These are phyloP conservation scores for Chrysosporium queenslandicum DNA, from an alignment of 2,329 filamentous ascomycete genomes.

Conservation along the genomic window DNA sequence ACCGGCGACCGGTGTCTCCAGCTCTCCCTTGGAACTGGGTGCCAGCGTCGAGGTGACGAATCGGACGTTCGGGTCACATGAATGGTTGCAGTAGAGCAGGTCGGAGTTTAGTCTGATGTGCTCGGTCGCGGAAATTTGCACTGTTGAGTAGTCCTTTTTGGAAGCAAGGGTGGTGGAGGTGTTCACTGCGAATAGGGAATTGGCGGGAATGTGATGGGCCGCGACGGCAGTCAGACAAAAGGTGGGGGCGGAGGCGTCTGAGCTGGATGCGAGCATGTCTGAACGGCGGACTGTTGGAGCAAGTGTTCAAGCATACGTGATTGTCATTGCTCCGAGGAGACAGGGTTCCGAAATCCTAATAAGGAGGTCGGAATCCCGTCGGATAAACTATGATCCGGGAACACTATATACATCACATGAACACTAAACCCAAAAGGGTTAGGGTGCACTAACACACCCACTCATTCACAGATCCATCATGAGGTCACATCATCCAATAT, in stretches of 20 bases:
- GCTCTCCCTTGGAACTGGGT: constrained; percentile 44
- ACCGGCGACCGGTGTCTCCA: constrained; percentile 18
- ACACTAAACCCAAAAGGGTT: no score
- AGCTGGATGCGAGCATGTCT: constrained; percentile 14
- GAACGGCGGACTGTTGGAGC: constrained; percentile 15
- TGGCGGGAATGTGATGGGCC: constrained; percentile 47
- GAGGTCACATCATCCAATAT: no score
- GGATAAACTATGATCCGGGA: no score
- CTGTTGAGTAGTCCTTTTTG: constrained; percentile 50
- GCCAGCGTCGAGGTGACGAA: constrained; percentile 44
- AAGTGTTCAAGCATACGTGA: no score
- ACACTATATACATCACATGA: no score
- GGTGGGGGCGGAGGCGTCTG: constrained; percentile 36
- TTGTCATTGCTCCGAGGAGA: no score
- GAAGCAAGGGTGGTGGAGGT: constrained; percentile 36
- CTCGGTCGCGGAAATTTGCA: constrained; percentile 47
- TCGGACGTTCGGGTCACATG: constrained; percentile 55
- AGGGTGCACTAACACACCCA: no score
- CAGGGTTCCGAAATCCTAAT: no score
- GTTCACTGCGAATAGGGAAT: constrained; percentile 57
- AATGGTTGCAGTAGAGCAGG: constrained; percentile 58
- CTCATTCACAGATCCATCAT: no score
- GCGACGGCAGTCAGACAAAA: constrained; percentile 54
- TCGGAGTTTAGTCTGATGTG: constrained; percentile 58
- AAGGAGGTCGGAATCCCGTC: no score